Base-by-base conservation (phyloP, 441 rosid species). In the Melastoma candidum region DNA sequence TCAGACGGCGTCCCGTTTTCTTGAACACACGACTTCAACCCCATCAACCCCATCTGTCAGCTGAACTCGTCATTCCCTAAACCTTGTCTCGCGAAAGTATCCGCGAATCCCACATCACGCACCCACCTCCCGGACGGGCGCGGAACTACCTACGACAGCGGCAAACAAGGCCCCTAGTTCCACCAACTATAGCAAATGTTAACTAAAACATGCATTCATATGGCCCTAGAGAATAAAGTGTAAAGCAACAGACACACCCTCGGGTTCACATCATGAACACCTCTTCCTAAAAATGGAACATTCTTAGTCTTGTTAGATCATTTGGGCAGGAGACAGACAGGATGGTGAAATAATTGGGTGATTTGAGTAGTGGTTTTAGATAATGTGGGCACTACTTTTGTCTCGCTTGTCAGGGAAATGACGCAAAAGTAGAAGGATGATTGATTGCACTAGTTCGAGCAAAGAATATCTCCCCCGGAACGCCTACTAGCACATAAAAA, bases 191-290 rank as follows among this genome's bases (percentile, higher is more conserved):
- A 24, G 27, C 22, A 54, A 11, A 54, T 12, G 3, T 5, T 17
- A 43, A 14, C 55, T 7, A 2, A 6, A 13, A 48, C 39, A 59
- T 65, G 57, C 58, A 48, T 51, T 46, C 47, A 22, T 53, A 17
- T 36, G 54, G 54, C 11, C 61, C 48, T 53, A n/a, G 56, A 70
- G 77, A 77, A 73, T 69, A 80, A 80, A 70, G 74, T 26, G 50
- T 68, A 73, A 77, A 59, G 73, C 39, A 32, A 54, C 74, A 71
- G 71, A n/a, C n/a, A 66, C 80, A 74, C 57, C 47, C 44, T 61
- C 22, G 22, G 22, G 67, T 48, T 51, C 41, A 59, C 59, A 54
- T 47, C 47, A 45, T 22, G 57, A 74, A 74, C 66, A 78, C 56
- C 29, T 25, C n/a, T 12, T 13, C 22, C 22, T 17, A 17, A 17